These are phyloP conservation scores for Pythium rhizo-oryzae DNA, from an alignment of 352 stramenopile species.

Conservation along the genomic window DNA sequence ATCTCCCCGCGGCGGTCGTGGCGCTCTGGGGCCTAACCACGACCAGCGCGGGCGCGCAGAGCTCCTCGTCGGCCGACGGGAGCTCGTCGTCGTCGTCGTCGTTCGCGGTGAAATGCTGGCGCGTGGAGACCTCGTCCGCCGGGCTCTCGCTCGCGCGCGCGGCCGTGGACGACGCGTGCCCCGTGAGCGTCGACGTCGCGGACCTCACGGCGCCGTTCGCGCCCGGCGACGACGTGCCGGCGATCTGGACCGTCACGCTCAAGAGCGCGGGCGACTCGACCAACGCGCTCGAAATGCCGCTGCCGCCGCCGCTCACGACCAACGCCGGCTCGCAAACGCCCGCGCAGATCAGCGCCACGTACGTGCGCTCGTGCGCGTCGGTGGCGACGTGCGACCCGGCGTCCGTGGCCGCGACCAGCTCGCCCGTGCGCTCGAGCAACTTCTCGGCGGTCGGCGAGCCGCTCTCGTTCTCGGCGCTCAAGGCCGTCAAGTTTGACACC, in stretches of 20 bases:
- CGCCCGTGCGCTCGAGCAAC: constrained; percentile 40
- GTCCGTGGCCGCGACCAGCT: constrained; percentile 23
- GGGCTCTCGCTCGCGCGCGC: background rate
- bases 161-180: constrained; percentile 4
- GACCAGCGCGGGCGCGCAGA: background rate
- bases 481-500: constrained; percentile 36
- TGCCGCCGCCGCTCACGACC: constrained; percentile 37
- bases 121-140: background rate
- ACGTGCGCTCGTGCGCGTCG: constrained; percentile 44
- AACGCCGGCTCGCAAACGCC: background rate
- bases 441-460: constrained; percentile 39
- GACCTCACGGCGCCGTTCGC: constrained; percentile 38
- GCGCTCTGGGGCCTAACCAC: background rate
- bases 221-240: constrained; percentile 42
- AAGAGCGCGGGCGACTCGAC: constrained; percentile 21
- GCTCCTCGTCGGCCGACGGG: background rate
- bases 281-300: constrained; percentile 51
- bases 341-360: constrained; percentile 48
- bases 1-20: background rate
- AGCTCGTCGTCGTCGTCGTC: background rate
- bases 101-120: constrained; percentile 23
- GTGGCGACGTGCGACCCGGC: constrained; percentile 42
- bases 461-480: constrained; percentile 45
- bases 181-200: constrained; percentile 35
- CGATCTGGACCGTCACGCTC: constrained; percentile 49